A percentile compares a stretch with the other conserved stretches of the same genome.
Evolutionary conservation across 352 stramenopile species (phyloP).

Genomic region (Phytophthora pinifolia): DNA sequence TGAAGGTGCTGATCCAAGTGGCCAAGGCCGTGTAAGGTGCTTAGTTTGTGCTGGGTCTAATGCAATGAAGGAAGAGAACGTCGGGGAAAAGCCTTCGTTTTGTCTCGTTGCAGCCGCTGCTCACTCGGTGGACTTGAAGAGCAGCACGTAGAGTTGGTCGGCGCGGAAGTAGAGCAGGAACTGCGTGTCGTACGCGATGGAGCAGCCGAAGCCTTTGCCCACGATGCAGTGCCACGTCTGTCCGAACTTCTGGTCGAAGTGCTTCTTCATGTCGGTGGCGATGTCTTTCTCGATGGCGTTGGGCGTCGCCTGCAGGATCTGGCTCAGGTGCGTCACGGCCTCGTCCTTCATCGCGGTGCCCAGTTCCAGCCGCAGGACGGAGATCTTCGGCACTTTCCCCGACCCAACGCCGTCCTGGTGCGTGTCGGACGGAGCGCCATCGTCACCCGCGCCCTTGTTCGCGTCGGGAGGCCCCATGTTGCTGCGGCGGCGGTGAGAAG

Average conservation of each 20-base stretch:
- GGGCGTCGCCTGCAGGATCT: constrained; percentile 40
- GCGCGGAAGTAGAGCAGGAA: constrained; percentile 87
- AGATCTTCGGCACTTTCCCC: constrained; percentile 56
- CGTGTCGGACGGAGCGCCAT: constrained; percentile 17
- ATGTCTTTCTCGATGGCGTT: constrained; percentile 93
- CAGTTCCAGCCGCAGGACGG: constrained; percentile 64
- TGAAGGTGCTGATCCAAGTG: constrained; percentile 60
- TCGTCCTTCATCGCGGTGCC: constrained; percentile 74
- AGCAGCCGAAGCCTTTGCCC: constrained; percentile 89
- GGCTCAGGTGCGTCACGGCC: constrained; percentile 47
- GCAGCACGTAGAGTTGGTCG: constrained; percentile 80
- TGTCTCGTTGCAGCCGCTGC: constrained; percentile 5
- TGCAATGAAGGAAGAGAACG: constrained; percentile 11
- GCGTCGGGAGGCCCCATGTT: constrained; percentile 53
- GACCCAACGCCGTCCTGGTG: constrained; percentile 20
- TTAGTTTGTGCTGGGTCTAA: background rate
- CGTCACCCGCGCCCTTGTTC: constrained; percentile 33
- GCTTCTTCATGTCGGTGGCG: constrained; percentile 98
- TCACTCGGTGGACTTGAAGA: constrained; percentile 86
- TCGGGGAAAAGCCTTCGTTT: constrained; percentile 4
- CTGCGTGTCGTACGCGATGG: constrained; percentile 90
- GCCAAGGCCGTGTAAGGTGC: constrained; percentile 41
- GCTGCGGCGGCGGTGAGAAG: background rate
- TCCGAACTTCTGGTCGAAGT: constrained; percentile 97
- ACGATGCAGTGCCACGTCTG: constrained; percentile 96